phyloP scores from a whole-genome alignment of 768 basidiomycete species.

The Serendipita sp. region DNA sequence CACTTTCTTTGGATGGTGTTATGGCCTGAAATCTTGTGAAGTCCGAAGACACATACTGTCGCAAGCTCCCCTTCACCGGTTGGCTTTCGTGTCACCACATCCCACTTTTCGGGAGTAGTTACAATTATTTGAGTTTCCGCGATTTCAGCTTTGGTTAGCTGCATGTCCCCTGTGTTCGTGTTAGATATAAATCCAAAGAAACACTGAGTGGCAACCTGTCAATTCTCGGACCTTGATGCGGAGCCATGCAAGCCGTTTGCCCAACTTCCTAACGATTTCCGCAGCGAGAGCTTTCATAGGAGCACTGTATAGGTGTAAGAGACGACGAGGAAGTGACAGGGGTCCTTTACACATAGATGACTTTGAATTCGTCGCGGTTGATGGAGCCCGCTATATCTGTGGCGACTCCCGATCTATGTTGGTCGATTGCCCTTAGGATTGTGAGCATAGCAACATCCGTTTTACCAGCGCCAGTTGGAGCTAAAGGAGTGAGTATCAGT shows the following conservation, averaged over 20 bases:
- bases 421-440: constrained; percentile 72
- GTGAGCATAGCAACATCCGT: constrained; percentile 94
- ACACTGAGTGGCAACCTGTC: constrained; percentile 38
- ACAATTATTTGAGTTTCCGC: constrained; percentile 94
- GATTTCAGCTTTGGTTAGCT: constrained; percentile 84
- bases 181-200: background rate
- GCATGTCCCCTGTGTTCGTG: constrained; percentile 64
- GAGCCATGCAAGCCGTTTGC: constrained; percentile 81
- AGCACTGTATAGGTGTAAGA: constrained; percentile 34
- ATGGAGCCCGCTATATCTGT: constrained; percentile 33
- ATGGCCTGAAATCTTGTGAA: background rate
- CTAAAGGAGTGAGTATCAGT: constrained; percentile 24
- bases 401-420: constrained; percentile 31
- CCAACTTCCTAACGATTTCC: constrained; percentile 85
- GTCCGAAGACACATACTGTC: constrained; percentile 35
- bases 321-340: background rate
- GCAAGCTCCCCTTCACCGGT: constrained; percentile 95
- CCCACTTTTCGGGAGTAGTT: constrained; percentile 99
- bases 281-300: constrained; percentile 98
- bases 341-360: constrained; percentile 75
- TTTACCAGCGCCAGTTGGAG: constrained; percentile 99
- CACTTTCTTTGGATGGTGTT: constrained; percentile 39
- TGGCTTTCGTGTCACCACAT: constrained; percentile 93
- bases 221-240: constrained; percentile 74
- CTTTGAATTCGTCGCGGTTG: constrained; percentile 64